phyloP scores from a whole-genome alignment of 2,329 filamentous ascomycete species.

The Fusarium bactridioides region DNA sequence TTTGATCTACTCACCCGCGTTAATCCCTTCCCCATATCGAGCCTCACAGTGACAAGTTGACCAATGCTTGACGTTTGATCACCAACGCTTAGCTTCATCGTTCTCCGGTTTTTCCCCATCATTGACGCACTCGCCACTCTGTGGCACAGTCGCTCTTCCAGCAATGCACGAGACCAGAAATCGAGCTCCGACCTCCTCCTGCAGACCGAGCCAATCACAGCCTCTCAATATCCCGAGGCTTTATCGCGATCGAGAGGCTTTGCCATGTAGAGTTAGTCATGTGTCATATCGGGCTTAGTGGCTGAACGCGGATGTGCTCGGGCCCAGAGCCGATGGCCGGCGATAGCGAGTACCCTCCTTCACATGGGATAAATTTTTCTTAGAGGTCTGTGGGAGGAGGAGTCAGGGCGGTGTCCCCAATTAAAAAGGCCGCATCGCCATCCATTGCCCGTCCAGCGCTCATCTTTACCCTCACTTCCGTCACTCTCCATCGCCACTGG shows the following conservation, averaged over 20 bases:
- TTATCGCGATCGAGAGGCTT: conserved; percentile 40
- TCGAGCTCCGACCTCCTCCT: conserved; percentile 28
- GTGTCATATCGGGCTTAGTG: conserved; percentile 18
- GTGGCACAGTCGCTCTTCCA: conserved; percentile 31
- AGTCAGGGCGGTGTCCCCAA: conserved; percentile 17
- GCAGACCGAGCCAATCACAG: conserved; percentile 40
- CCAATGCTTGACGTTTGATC: conserved; percentile 28
- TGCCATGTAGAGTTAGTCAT: conserved; percentile 8
- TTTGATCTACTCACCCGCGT: conserved; percentile 7
- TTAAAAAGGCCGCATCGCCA: conserved; percentile 40
- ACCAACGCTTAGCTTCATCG: conserved; percentile 23
- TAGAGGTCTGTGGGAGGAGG: background rate
- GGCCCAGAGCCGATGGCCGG: conserved; percentile 38
- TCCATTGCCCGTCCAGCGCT: conserved; percentile 8
- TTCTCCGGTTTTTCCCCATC: conserved; percentile 36
- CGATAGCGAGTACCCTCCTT: conserved; percentile 39
- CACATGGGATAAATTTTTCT: conserved; percentile 43
- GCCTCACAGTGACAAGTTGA: conserved; percentile 3
- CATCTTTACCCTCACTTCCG: conserved; percentile 30
- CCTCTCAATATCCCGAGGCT: conserved; percentile 37
- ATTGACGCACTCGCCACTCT: conserved; percentile 40
- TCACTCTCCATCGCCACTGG: conserved; percentile 28
- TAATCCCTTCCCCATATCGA: conserved; percentile 35
- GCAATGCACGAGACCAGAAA: conserved; percentile 24
- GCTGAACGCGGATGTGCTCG: conserved; percentile 23